Evolutionary conservation across 768 basidiomycete species (phyloP), one percentile per base, ranked within the genome.

Genomic region (Macrolepiota albuminosa): DNA sequence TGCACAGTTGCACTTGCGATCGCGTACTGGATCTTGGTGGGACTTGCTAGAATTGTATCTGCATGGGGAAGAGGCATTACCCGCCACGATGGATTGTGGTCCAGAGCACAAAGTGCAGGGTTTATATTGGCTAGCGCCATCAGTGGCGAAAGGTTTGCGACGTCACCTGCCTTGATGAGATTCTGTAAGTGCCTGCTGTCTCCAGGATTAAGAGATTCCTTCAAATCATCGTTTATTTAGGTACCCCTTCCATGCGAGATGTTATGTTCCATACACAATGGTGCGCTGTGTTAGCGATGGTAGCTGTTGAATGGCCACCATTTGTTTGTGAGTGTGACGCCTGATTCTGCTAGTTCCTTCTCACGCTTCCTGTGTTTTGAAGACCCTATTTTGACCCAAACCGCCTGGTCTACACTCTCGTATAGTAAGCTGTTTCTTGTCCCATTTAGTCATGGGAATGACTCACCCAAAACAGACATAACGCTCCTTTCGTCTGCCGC

Each of bases 251-350:
- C 6, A 75, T 95, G 75, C 81, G 95, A 56, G 97, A 99, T 71
- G 82, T 99, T 54, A 82, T 98, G 53, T 90, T 93, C 71, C 93
- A 95, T 67, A 91, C 95, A 0, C 95, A 97, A 65, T 98, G 91
- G 89, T 92, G 89, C 70, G 83, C 92, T 43, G 83, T 88, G 36
- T 77, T 99, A 14, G 86, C 86, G 36, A 95, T 97, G 91, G 86
- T 98, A 56, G 93, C 96, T 37, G 93, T 98, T 24, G 82, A 92
- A 70, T 99, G 96, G 96, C 96, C 97, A 0, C 78, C 80, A 16
- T 98, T 95, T 71, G 82, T 89, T 61, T 98, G 95, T 95, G 66
- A 64, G 63, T 54, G 4, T 34, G 21, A 33, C 14, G 16, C 42
- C 33, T 14, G 11, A 24, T 18, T 9, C 4, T 33, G n/a, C 8